Evolutionary conservation across 1,284 basidiomycete genomes (phyloP).

Genomic region (Prillingera fragicola): DNA sequence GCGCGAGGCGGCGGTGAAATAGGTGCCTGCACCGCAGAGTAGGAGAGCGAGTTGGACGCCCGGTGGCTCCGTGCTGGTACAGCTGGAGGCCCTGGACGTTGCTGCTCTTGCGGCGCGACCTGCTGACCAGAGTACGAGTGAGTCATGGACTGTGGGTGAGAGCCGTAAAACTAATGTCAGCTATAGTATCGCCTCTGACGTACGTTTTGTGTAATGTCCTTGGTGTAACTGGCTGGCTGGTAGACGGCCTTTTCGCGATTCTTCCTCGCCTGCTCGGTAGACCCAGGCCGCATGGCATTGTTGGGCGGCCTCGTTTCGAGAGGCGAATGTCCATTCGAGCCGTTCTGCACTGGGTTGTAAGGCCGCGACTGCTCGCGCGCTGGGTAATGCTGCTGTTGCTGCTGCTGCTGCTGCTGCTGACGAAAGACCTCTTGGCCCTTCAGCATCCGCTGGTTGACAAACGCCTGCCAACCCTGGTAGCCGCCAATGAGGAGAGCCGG

Average conservation of each 20-base stretch:
- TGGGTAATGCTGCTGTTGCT: background rate
- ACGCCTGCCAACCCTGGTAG: constrained; percentile 70
- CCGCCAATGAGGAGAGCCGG: constrained; percentile 85
- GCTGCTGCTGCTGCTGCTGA: constrained; percentile 4
- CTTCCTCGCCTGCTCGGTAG: background rate
- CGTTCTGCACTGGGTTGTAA: constrained; percentile 14
- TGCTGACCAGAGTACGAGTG: constrained; percentile 8
- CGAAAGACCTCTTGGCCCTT: constrained; percentile 9
- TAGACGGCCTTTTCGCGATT: constrained; percentile 39
- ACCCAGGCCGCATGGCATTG: background rate
- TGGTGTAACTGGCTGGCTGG: constrained; percentile 36
- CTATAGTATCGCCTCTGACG: constrained; percentile 15
- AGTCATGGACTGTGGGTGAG: constrained; percentile 43
- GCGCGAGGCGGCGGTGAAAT: constrained; percentile 67
- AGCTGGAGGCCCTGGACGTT: too few species aligned
- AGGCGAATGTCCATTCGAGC: background rate
- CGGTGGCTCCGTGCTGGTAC: too few species aligned
- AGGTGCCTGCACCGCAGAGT: constrained; percentile 20
- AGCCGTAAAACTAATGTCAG: constrained; percentile 27
- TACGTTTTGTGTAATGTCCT: constrained; percentile 41
- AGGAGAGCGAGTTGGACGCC: constrained; percentile 19
- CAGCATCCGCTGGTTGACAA: constrained; percentile 47
- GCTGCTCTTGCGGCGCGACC: too few species aligned
- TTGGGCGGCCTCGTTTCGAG: too few species aligned
- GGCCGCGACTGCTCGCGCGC: too few species aligned